Conservation (phyloP, 306 rosid species). For the Corylus heterophylla region DNA sequence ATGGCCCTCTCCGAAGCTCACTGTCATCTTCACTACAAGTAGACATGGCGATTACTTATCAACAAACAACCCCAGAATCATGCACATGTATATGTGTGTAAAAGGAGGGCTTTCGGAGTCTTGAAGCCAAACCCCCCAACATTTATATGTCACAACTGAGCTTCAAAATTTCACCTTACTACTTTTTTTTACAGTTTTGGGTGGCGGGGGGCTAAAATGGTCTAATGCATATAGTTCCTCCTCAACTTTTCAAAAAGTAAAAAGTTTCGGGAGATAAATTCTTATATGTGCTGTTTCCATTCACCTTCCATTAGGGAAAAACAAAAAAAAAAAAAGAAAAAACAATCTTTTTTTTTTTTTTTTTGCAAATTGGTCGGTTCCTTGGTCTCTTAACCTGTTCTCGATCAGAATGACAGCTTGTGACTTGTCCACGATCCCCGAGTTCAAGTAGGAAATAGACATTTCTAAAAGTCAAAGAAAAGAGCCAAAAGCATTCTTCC, state of each 20-base stretch:
- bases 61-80: slow-evolving; percentile 10
- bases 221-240: background rate
- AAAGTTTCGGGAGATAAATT: slow-evolving; percentile 4
- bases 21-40: slow-evolving; percentile 41
- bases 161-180: slow-evolving; percentile 6
- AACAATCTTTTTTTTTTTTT: too few species aligned
- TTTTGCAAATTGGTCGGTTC: slow-evolving; percentile 17
- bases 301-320: slow-evolving; percentile 23
- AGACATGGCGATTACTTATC: slow-evolving; percentile 36
- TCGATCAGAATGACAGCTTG: background rate
- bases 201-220: slow-evolving; percentile 26
- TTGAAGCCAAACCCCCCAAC: slow-evolving; percentile 21
- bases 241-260: slow-evolving; percentile 15
- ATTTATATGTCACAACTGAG: slow-evolving; percentile 9
- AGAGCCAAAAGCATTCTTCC: slow-evolving; percentile 2
- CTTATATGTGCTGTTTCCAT: slow-evolving; percentile 31
- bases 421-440: background rate
- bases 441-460: background rate
- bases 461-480: background rate
- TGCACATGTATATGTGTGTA: background rate
- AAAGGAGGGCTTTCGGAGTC: background rate
- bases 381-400: slow-evolving; percentile 22
- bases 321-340: too few species aligned
- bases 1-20: slow-evolving; percentile 70
- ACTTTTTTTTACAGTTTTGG: background rate